These are phyloP conservation scores for Gynandropsis gynandra DNA, from an alignment of 345 rosid genomes.

Conservation along the genomic window DNA sequence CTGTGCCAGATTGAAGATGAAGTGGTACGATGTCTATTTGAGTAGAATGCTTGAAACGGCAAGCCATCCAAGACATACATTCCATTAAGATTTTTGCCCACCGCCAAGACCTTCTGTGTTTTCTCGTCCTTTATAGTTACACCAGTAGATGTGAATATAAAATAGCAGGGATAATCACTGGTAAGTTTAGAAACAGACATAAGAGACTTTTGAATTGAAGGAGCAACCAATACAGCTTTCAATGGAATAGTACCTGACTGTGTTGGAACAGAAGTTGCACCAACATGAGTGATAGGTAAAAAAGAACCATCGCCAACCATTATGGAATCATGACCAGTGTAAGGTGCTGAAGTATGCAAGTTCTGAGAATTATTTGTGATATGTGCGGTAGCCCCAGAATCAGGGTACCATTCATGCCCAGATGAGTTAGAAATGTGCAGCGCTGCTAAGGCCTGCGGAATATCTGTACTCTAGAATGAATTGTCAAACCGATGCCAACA, in stretches of 20 bases:
- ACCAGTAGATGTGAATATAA: too few relatives aligned
- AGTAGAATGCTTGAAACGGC: neutral
- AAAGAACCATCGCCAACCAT: too few relatives aligned
- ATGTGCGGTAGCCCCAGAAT: neutral
- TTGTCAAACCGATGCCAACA: too few relatives aligned
- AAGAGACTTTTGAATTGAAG: neutral
- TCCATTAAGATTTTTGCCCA: neutral
- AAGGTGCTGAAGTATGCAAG: neutral
- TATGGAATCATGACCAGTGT: neutral
- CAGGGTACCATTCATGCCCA: too few relatives aligned
- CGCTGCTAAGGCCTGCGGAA: too few relatives aligned
- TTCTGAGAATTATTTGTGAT: neutral
- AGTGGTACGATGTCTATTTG: neutral
- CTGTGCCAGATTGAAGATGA: neutral
- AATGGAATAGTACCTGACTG: too few relatives aligned
- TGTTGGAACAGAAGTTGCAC: too few relatives aligned
- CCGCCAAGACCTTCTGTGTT: too few relatives aligned
- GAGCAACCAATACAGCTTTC: neutral
- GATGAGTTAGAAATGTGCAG: too few relatives aligned
- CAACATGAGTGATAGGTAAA: too few relatives aligned
- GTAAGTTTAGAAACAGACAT: neutral
- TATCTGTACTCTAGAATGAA: too few relatives aligned
- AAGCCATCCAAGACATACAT: neutral
- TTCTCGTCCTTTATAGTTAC: too few relatives aligned
- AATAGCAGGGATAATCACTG: neutral